Percentiles rank a stretch among this genome's conserved stretches.
These are phyloP conservation scores for Haplographium delicatum DNA, from an alignment of 495 filamentous ascomycete species.

Conservation along the genomic window DNA sequence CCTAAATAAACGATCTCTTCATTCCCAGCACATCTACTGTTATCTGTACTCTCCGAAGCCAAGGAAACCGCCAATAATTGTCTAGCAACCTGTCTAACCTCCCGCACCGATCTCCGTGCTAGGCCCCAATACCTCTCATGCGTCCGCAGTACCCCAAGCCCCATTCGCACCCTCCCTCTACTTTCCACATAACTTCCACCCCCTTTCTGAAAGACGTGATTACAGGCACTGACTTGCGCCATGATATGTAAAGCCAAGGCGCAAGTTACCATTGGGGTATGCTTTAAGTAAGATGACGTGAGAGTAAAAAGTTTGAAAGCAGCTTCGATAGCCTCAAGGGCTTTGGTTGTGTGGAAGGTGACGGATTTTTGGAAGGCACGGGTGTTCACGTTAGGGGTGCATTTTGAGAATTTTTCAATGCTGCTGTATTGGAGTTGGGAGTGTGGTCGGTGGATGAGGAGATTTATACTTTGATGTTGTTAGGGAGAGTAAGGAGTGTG, in stretches of 20 bases:
- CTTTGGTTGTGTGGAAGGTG: constrained; percentile 59
- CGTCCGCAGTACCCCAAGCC: constrained; percentile 60
- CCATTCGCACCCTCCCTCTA: constrained; percentile 58
- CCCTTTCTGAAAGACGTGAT: constrained; percentile 38
- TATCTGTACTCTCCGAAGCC: no score
- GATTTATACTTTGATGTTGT: constrained; percentile 18
- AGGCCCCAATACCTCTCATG: constrained; percentile 60
- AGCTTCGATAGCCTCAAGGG: constrained; percentile 61
- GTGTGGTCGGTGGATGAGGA: constrained; percentile 53
- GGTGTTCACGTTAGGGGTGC: constrained; percentile 35
- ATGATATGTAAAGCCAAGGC: constrained; percentile 49
- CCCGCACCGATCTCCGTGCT: constrained; percentile 55
- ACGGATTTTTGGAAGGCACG: constrained; percentile 32
- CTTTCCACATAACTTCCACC: constrained; percentile 53
- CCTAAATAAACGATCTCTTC: background rate
- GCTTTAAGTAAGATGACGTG: constrained; percentile 54
- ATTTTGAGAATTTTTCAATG: constrained; percentile 35
- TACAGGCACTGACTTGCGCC: constrained; percentile 43
- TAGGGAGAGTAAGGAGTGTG: constrained; percentile 24
- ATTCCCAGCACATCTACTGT: background rate
- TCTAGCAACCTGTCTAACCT: constrained; percentile 52
- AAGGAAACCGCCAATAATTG: constrained; percentile 31
- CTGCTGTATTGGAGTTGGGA: constrained; percentile 33
- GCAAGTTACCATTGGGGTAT: constrained; percentile 65
- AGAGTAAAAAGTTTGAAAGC: constrained; percentile 59